Evolutionary conservation across 2,329 filamentous ascomycete species (phyloP), one percentile per base, ranked within the genome.

Genomic region (Ampelomyces quisqualis): DNA sequence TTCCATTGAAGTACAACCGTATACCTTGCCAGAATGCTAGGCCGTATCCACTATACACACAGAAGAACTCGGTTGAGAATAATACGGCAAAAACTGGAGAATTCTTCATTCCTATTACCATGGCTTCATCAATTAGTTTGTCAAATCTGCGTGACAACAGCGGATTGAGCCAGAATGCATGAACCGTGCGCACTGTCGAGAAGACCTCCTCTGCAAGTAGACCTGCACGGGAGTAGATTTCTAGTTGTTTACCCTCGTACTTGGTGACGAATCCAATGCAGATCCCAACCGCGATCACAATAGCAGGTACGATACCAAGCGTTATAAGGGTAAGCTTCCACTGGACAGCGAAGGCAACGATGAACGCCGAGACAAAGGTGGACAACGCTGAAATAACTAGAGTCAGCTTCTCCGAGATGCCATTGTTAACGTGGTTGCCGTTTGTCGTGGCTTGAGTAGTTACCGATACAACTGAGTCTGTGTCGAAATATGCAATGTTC

Each of bases 381-480:
- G 64, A 65, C 4, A 64, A 17, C 6, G 53, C 60, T 45, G 74
- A 71, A 4, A 75, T 62, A 30, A 71, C 72, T 22, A 75, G 64
- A 3, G 70, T 70, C 3, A 74, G 62, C 44, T 67, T 69, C 29
- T 66, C 64, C 1, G 64, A 62, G 31, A 98, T 89, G 41, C 90
- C 91, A 53, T 95, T 90, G 67, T 96, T 91, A 40, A 97, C 85
- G 38, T 95, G 74, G 60, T 95, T 96, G 30, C 89, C 95, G 66
- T 97, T 91, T 8, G 90, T 85, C 0, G 91, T 97, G 56, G 96
- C 95, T 50, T 90, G 84, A 1, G 90, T 95, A 0, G 90, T 95
- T 46, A 97, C 88, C 70, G 96, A 93, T 43, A 91, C 90, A 22
- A 90, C 86, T 36, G 90, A 91, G 10, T 95, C 78, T 60, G 93